Percentiles rank a stretch among this genome's conserved stretches.
Conservation (phyloP, 371 early-diverging fungal genomes). For the Rhizopus microsporus region DNA sequence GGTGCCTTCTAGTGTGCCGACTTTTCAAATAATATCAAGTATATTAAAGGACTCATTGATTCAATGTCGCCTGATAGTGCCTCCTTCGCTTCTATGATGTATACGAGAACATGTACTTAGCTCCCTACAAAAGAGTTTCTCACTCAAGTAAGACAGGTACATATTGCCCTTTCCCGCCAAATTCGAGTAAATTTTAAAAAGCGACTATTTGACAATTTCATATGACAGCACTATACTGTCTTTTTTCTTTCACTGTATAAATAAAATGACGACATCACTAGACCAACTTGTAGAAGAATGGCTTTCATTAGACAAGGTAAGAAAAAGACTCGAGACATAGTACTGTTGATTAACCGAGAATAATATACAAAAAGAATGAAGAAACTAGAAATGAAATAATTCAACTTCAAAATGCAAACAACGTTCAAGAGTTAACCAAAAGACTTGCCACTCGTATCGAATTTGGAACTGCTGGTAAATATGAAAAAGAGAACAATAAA, state of each 20-base stretch:
- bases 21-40: too few species aligned
- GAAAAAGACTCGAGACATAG: background rate
- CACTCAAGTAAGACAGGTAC: too few species aligned
- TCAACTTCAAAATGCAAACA: conserved; percentile 49
- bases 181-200: too few species aligned
- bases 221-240: background rate
- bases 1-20: too few species aligned
- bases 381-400: conserved; percentile 68
- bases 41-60: too few species aligned
- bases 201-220: too few species aligned
- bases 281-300: conserved; percentile 57
- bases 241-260: background rate
- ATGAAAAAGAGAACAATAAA: background rate
- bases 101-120: too few species aligned
- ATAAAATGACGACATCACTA: conserved; percentile 15
- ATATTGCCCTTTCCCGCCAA: too few species aligned
- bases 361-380: conserved; percentile 54
- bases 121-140: too few species aligned
- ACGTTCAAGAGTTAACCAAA: conserved; percentile 61
- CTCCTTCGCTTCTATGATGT: too few species aligned
- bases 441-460: conserved; percentile 77
- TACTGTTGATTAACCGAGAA: background rate
- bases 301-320: conserved; percentile 76
- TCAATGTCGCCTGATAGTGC: too few species aligned
- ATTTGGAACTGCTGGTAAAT: conserved; percentile 87